These are phyloP conservation scores for Agarophyton chilense DNA, from an alignment of 23 red algal species.

Conservation along the genomic window DNA sequence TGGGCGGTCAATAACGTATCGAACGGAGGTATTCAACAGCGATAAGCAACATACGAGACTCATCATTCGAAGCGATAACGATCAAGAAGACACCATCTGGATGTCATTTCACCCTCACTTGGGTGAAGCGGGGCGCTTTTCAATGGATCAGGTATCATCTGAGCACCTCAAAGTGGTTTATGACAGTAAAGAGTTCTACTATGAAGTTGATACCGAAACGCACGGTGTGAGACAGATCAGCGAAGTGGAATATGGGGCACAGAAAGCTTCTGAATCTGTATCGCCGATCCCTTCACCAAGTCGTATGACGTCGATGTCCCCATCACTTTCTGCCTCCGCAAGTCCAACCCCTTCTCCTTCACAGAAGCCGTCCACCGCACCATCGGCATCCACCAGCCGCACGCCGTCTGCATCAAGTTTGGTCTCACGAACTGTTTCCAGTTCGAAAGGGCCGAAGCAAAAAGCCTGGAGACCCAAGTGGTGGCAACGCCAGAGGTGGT, in stretches of 20 bases:
- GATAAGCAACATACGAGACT: background rate
- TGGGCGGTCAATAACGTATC: background rate
- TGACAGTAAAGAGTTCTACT: slow-evolving; percentile 18
- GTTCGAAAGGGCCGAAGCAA: background rate
- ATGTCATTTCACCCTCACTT: slow-evolving; percentile 37
- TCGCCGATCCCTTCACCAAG: background rate
- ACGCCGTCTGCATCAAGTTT: background rate
- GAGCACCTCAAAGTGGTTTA: slow-evolving; percentile 3
- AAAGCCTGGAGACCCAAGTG: background rate
- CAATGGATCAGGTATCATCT: background rate
- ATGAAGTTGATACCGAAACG: slow-evolving; percentile 6
- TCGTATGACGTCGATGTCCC: background rate
- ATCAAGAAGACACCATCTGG: slow-evolving; percentile 5
- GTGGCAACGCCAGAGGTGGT: background rate
- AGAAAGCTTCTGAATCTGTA: background rate
- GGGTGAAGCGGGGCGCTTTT: background rate
- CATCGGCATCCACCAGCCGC: background rate
- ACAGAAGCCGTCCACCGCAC: background rate
- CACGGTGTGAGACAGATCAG: background rate
- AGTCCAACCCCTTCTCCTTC: background rate
- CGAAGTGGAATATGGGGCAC: background rate
- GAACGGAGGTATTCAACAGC: background rate
- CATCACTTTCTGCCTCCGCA: background rate
- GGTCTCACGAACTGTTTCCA: background rate
- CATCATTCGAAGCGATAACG: slow-evolving; percentile 9